These are phyloP conservation scores for Urtica urens DNA, from an alignment of 306 rosid species.

Conservation along the genomic window DNA sequence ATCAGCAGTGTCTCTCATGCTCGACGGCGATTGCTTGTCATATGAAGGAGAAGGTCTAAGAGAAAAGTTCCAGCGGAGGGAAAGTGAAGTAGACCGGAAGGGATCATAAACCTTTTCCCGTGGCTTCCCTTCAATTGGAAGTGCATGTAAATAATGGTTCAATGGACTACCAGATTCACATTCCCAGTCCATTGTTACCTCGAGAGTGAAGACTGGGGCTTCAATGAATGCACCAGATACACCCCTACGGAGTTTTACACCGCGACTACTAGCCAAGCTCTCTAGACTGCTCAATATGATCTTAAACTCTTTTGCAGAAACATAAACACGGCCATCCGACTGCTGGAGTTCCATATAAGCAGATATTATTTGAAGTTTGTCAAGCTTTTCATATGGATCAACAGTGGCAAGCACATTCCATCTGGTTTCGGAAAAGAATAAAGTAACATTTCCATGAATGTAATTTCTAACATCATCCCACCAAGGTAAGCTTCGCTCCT, in stretches of 20 bases:
- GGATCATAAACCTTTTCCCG: constrained; percentile 84
- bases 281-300: constrained; percentile 77
- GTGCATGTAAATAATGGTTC: constrained; percentile 82
- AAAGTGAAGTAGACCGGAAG: constrained; percentile 83
- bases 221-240: constrained; percentile 63
- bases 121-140: constrained; percentile 72
- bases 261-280: constrained; percentile 69
- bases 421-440: constrained; percentile 57
- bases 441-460: constrained; percentile 74
- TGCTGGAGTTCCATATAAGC: constrained; percentile 74
- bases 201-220: constrained; percentile 68
- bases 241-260: constrained; percentile 70
- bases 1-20: constrained; percentile 32
- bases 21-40: constrained; percentile 31
- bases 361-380: constrained; percentile 65
- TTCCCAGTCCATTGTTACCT: constrained; percentile 90
- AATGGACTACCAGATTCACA: constrained; percentile 85
- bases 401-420: constrained; percentile 74
- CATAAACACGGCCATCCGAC: constrained; percentile 74
- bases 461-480: constrained; percentile 99
- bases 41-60: constrained; percentile 54
- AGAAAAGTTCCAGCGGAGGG: constrained; percentile 82
- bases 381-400: constrained; percentile 93
- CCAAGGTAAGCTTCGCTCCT: constrained; percentile 95
- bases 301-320: constrained; percentile 68